These are phyloP conservation scores for Pythium oligandrum DNA, from an alignment of 352 stramenopile genomes.

Conservation along the genomic window DNA sequence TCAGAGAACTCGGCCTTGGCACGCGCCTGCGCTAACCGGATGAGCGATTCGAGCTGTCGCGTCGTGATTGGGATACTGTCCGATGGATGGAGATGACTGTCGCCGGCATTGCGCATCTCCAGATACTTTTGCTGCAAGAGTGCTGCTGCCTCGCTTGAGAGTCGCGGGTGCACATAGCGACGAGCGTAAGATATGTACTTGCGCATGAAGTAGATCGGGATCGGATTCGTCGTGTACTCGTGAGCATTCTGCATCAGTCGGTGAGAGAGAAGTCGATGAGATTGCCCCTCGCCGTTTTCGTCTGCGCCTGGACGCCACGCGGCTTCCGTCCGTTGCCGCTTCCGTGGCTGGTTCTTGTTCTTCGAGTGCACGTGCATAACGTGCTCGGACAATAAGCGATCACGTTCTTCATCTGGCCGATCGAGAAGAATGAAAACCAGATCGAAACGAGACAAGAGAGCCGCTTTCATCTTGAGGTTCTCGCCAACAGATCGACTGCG, in stretches of 20 bases:
- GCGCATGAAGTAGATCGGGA: slow-evolving; percentile 66
- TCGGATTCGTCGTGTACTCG: slow-evolving; percentile 23
- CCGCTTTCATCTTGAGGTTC: slow-evolving; percentile 92
- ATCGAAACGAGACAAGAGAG: slow-evolving; percentile 93
- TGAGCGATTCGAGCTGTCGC: slow-evolving; percentile 90
- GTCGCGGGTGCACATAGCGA: slow-evolving; percentile 85
- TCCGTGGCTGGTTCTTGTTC: slow-evolving; percentile 7
- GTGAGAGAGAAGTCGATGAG: slow-evolving; percentile 23
- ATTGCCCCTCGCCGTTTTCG: slow-evolving; percentile 1
- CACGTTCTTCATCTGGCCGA: slow-evolving; percentile 78
- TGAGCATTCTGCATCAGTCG: slow-evolving; percentile 21
- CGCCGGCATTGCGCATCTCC: slow-evolving; percentile 48
- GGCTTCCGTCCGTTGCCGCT: slow-evolving; percentile 10
- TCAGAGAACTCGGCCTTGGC: slow-evolving; percentile 92
- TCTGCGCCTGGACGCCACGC: background rate
- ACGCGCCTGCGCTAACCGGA: slow-evolving; percentile 78
- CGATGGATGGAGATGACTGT: slow-evolving; percentile 17
- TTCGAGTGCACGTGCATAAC: slow-evolving; percentile 86
- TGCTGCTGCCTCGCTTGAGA: slow-evolving; percentile 25
- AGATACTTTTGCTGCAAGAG: slow-evolving; percentile 78
- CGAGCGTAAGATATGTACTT: slow-evolving; percentile 95
- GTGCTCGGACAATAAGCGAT: slow-evolving; percentile 90
- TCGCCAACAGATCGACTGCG: slow-evolving; percentile 88
- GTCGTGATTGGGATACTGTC: slow-evolving; percentile 85
- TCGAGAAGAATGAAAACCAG: slow-evolving; percentile 95